Evolutionary conservation across 2,329 filamentous ascomycete genomes (phyloP).

Genomic region (Aschersonia sp.): DNA sequence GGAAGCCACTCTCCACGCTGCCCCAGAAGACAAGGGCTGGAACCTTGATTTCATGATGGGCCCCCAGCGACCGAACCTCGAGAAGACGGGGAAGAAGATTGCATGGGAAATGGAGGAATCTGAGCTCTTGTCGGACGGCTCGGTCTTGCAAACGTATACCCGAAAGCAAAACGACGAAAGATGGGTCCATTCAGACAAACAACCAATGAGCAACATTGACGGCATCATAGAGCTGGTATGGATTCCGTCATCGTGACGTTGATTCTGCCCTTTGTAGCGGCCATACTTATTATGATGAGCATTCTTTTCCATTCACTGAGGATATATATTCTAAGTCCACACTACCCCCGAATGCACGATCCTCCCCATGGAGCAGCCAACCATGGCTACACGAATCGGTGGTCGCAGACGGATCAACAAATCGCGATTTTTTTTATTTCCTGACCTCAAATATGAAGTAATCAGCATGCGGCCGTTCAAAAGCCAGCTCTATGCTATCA

Average conservation of each 20-base stretch:
- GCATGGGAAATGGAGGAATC: constrained; percentile 40
- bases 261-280: background rate
- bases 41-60: constrained; percentile 37
- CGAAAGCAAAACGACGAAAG: constrained; percentile 36
- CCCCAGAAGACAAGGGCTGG: constrained; percentile 31
- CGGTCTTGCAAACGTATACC: constrained; percentile 37
- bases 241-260: constrained; percentile 22
- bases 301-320: no score
- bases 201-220: constrained; percentile 36
- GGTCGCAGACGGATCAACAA: background rate
- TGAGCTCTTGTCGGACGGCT: constrained; percentile 29
- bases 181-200: constrained; percentile 32
- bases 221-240: constrained; percentile 43
- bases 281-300: no score
- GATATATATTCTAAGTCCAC: background rate
- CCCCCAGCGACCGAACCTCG: constrained; percentile 30
- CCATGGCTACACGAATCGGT: background rate
- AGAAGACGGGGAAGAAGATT: constrained; percentile 34
- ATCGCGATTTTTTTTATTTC: background rate
- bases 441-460: background rate
- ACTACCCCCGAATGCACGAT: background rate
- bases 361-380: background rate
- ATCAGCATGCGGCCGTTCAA: background rate
- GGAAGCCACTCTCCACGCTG: constrained; percentile 37
- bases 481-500: background rate